These are phyloP conservation scores for Piromyces sp. DNA, from an alignment of 192 early-diverging fungal species.

Conservation along the genomic window DNA sequence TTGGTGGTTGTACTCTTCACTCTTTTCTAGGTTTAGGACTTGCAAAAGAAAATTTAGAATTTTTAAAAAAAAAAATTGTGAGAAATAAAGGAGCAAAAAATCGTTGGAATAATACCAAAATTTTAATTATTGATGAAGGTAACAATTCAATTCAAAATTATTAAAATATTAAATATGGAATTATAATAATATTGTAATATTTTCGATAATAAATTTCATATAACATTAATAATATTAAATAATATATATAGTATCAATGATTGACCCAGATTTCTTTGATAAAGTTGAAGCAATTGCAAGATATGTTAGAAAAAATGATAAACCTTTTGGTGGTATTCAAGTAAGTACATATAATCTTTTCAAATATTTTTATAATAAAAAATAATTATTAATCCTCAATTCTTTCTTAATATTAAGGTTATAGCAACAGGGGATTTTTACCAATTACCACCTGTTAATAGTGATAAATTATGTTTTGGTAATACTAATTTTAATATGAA, in stretches of 20 bases:
- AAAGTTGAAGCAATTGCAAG: constrained; percentile 51
- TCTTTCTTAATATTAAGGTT: constrained; percentile 9
- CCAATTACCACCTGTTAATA: constrained; percentile 57
- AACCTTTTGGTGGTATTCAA: constrained; percentile 64
- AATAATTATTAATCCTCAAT: no score
- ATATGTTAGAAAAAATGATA: constrained; percentile 11
- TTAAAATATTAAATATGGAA: no score
- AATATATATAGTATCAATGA: constrained; percentile 53
- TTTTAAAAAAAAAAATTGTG: constrained; percentile 12
- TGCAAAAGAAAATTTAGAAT: constrained; percentile 14
- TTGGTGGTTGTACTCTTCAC: constrained; percentile 56
- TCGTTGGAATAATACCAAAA: constrained; percentile 41
- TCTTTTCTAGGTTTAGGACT: constrained; percentile 51
- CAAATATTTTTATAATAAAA: no score
- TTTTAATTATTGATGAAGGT: constrained; percentile 62
- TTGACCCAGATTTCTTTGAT: constrained; percentile 53
- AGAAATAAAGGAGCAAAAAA: constrained; percentile 15
- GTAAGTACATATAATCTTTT: no score
- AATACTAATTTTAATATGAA: no score
- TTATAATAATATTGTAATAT: no score
- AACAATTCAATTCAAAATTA: no score
- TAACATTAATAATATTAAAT: no score
- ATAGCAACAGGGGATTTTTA: constrained; percentile 65
- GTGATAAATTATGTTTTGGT: constrained; percentile 6
- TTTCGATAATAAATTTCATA: no score